Percentiles rank a stretch among this genome's conserved stretches.
Evolutionary conservation across 2,329 filamentous ascomycete species (phyloP).

Genomic region (Aspergillus neotritici): DNA sequence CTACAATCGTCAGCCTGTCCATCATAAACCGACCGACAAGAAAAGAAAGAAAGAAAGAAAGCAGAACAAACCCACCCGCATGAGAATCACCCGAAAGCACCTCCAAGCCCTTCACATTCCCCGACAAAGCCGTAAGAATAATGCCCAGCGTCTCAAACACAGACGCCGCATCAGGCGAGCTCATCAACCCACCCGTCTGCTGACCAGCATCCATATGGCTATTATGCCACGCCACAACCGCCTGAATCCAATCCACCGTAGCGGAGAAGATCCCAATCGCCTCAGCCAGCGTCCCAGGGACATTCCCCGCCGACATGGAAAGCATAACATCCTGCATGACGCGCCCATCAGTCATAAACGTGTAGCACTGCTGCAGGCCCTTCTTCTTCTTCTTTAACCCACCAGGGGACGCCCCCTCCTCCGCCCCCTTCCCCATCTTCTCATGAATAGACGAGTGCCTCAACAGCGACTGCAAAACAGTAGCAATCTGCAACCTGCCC

Average conservation of each 20-base stretch:
- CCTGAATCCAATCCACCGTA: constrained; percentile 36
- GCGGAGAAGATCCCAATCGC: constrained; percentile 29
- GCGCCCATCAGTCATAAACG: constrained; percentile 39
- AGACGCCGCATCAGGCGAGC: constrained; percentile 34
- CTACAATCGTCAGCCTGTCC: constrained; percentile 16
- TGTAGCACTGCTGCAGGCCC: constrained; percentile 17
- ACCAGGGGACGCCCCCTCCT: not conserved
- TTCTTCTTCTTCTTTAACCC: constrained; percentile 10
- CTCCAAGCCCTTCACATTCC: constrained; percentile 32
- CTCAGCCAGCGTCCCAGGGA: constrained; percentile 27
- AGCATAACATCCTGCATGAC: constrained; percentile 40
- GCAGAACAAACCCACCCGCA: constrained; percentile 24
- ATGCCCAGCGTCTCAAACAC: constrained; percentile 41
- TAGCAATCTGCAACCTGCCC: constrained; percentile 28
- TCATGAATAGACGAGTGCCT: constrained; percentile 32
- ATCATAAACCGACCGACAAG: not conserved
- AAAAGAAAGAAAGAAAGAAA: not conserved
- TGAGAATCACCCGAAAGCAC: constrained; percentile 30
- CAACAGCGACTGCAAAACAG: constrained; percentile 30
- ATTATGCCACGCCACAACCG: constrained; percentile 33
- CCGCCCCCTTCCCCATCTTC: not conserved
- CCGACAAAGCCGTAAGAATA: constrained; percentile 35
- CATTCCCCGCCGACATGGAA: constrained; percentile 31
- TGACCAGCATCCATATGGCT: constrained; percentile 20
- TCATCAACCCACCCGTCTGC: constrained; percentile 27